Percentiles rank a stretch among this genome's conserved stretches.
These are phyloP conservation scores for Novymonas esmeraldas DNA, from an alignment of 208 protist genomes.

Conservation along the genomic window DNA sequence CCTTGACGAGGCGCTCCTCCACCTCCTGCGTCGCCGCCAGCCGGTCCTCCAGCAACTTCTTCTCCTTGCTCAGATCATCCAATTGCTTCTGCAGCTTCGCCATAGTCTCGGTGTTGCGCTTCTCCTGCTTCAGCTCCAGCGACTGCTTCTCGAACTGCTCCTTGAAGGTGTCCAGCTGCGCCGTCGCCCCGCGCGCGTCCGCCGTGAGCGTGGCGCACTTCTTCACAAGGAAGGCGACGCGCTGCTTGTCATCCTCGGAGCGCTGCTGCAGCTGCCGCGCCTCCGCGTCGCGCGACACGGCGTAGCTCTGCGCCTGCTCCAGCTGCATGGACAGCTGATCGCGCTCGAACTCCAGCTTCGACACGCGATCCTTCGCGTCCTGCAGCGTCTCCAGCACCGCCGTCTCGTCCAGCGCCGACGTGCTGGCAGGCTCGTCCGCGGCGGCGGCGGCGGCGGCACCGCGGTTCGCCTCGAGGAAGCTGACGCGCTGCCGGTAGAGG, in stretches of 20 bases:
- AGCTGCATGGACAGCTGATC: conserved; percentile 52
- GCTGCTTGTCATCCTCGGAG: conserved; percentile 77
- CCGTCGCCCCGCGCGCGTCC: conserved; percentile 40
- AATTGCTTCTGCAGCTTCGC: conserved; percentile 38
- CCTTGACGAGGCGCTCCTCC: conserved; percentile 81
- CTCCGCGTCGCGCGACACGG: conserved; percentile 48
- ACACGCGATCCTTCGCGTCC: conserved; percentile 59
- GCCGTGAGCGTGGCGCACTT: conserved; percentile 64
- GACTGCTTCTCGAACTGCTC: conserved; percentile 52
- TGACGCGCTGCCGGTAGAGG: conserved; percentile 42
- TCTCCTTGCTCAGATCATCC: conserved; percentile 57
- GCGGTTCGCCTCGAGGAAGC: conserved; percentile 31
- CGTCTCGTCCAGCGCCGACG: conserved; percentile 38
- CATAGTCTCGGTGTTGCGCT: conserved; percentile 56
- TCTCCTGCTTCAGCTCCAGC: conserved; percentile 54
- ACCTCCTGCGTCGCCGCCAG: conserved; percentile 55
- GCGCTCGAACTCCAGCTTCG: conserved; percentile 65
- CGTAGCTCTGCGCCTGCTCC: conserved; percentile 48
- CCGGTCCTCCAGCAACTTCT: conserved; percentile 58
- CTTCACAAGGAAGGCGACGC: conserved; percentile 76
- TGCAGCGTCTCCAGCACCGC: conserved; percentile 59
- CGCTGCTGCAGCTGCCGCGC: conserved; percentile 40
- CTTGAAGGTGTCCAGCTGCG: conserved; percentile 46
- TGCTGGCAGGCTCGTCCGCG: conserved; percentile 2
- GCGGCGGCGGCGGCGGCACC: conserved; percentile 2